Percentiles rank a stretch among this genome's conserved stretches.
Evolutionary conservation across 1,284 basidiomycete genomes (phyloP).

Genomic region (Fistulinella cinereoalba): DNA sequence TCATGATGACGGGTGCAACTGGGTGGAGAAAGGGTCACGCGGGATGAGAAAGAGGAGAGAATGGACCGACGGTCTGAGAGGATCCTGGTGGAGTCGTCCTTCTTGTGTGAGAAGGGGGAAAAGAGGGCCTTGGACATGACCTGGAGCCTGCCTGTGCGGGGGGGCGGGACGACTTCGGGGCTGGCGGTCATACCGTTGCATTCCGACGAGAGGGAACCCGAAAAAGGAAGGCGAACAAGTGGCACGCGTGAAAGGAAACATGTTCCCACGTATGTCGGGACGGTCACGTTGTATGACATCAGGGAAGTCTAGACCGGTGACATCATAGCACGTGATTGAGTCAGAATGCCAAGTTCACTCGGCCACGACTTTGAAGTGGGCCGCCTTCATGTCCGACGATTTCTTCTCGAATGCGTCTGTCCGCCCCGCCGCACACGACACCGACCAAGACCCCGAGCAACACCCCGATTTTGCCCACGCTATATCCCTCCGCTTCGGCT

Average conservation of each 20-base stretch:
- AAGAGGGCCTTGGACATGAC: conserved; percentile 64
- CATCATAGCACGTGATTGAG: conserved; percentile 32
- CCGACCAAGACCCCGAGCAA: background rate
- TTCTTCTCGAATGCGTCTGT: conserved; percentile 28
- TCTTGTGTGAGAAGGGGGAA: conserved; percentile 64
- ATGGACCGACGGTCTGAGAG: conserved; percentile 63
- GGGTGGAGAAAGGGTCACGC: background rate
- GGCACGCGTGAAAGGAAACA: too few relatives aligned
- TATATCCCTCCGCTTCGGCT: conserved; percentile 34
- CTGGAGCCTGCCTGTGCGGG: conserved; percentile 44
- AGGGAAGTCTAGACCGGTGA: conserved; percentile 27
- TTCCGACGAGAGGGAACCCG: conserved; percentile 13
- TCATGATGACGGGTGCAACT: conserved; percentile 93
- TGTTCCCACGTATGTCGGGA: conserved; percentile 20
- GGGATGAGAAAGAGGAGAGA: background rate
- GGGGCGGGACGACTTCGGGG: background rate
- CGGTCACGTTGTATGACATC: conserved; percentile 29
- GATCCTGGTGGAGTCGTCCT: conserved; percentile 64
- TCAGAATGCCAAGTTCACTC: background rate
- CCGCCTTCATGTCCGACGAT: conserved; percentile 27
- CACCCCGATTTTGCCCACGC: conserved; percentile 40
- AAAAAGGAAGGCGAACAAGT: background rate
- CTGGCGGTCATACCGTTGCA: conserved; percentile 18
- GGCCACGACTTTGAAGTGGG: background rate
- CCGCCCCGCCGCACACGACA: conserved; percentile 3